Base-by-base conservation (phyloP, 257 asterid species). In the Penstemon eatonii region DNA sequence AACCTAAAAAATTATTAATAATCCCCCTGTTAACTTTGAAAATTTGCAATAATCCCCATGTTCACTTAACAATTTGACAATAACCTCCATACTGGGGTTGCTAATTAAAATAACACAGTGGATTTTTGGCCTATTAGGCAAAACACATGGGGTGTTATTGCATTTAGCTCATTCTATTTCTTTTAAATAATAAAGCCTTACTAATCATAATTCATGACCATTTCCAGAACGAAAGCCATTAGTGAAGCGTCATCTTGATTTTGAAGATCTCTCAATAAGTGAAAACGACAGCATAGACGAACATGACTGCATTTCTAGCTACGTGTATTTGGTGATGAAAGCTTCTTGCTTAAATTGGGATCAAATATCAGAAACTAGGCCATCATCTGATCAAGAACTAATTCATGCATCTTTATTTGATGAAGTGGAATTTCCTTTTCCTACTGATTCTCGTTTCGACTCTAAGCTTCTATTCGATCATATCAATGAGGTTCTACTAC, bases 391-490 rank as follows among this genome's bases (percentile, higher is more conserved):
- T 55, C 41, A 45, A 60, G 79, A 83, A 67, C 68, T 76, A 40
- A 81, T 84, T 2, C 61, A 83, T 5, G 76, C 76, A 52, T 84
- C 81, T 75, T 54, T 81, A 68, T 76, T 75, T 3, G 72, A 84
- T 15, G 91, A 79, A 71, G 78, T 79, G 65, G 76, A 71, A 55
- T 80, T 78, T 25, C 81, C 67, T 25, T 25, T 25, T 11, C 75
- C 74, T 33, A 50, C 53, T 4, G 83, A 82, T 53, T 69, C 81
- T 63, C 63, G 62, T 42, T 64, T 76, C 39, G 87, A 84, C 61
- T 81, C 87, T 19, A 85, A 82, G 75, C 94, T 90, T 76, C 87
- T 88, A 10, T 85, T 90, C 13, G 92, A 92, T 68, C 88, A 73
- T 68, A 83, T 89, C 45, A 83, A 88, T 45, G 94, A 92, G 81